phyloP scores from a whole-genome alignment of 1,284 basidiomycete genomes.

The Phlebopus sp. region DNA sequence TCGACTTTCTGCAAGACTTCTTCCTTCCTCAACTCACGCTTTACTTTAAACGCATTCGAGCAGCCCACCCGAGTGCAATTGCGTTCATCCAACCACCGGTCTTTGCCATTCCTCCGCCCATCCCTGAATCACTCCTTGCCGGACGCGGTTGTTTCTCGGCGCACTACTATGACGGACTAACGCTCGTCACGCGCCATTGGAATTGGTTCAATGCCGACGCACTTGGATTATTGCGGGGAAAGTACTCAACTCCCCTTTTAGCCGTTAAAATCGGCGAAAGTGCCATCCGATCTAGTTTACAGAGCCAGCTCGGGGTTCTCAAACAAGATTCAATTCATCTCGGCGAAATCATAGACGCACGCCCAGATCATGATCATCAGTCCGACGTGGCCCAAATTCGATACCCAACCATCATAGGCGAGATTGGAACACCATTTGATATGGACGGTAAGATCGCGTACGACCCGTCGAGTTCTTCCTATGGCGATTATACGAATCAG shows the following conservation, averaged over 20 bases:
- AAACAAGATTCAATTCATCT: conserved; percentile 70
- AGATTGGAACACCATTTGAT: conserved; percentile 94
- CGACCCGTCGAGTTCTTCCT: conserved; percentile 43
- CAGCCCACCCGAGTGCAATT: conserved; percentile 81
- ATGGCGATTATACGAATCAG: conserved; percentile 80
- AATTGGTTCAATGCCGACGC: conserved; percentile 98
- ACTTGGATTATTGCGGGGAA: conserved; percentile 84
- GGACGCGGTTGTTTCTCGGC: conserved; percentile 78
- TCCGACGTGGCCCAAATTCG: conserved; percentile 19
- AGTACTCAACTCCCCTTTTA: conserved; percentile 70
- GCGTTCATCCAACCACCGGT: conserved; percentile 93
- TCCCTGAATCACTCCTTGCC: conserved; percentile 56
- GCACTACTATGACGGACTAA: conserved; percentile 96
- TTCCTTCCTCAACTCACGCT: conserved; percentile 77
- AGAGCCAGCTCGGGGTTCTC: conserved; percentile 82
- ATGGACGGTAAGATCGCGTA: conserved; percentile 85
- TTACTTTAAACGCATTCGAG: conserved; percentile 67
- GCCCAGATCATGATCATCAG: conserved; percentile 35
- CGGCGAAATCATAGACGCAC: conserved; percentile 15
- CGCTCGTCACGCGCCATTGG: conserved; percentile 83
- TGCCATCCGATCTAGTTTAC: conserved; percentile 80
- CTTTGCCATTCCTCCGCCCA: conserved; percentile 74
- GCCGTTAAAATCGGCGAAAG: conserved; percentile 77
- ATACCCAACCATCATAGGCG: conserved; percentile 94
- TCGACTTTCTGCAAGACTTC: conserved; percentile 78